Base-by-base conservation (phyloP, 768 basidiomycete species). In the Neoboletus subvelutipes region DNA sequence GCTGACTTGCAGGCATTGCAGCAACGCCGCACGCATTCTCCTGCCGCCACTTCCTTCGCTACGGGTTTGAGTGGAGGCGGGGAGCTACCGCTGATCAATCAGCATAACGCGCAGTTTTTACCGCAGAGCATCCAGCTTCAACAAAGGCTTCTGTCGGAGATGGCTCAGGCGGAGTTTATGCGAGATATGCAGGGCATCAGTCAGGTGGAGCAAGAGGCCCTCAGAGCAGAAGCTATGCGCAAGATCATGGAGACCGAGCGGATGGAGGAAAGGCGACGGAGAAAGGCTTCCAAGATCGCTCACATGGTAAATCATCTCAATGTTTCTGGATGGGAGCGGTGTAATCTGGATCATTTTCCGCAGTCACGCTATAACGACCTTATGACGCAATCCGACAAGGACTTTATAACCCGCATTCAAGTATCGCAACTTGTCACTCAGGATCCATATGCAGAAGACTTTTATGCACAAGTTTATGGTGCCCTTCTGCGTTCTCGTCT, bases 381-480 rank as follows among this genome's bases (percentile, higher is more conserved):
- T 37, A 96, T 96, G 94, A 94, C 93, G 4, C 93, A 94, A 74
- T 94, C 92, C 12, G 97, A 99, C 79, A 98, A 98, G 76, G 97
- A 98, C 69, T 99, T 98, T 70, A 98, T 99, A 75, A 98, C 97
- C 36, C 87, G 97, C 26, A 98, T 99, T 60, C 97, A 99, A 72
- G 92, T 99, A 34, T 98, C 96, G 2, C 97, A 98, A 68, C 88
- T 98, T 41, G 94, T 97, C 43, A 96, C 94, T 7, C 88, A 92
- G 67, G 97, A 99, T 74, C 97, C 97, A 0, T 98, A 96, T 72
- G 86, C 92, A 33, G 96, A 98, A 61, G 97, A 99, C 71, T 99
- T 98, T 71, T 99, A 99, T 67, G 97, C 94, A 12, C 95, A 98
- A 73, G 94, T 98, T 3, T 94, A 92, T 68, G 87, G 90, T 39